Conservation (phyloP, 1,284 basidiomycete genomes). For the Tranzscheliella williamsii region DNA sequence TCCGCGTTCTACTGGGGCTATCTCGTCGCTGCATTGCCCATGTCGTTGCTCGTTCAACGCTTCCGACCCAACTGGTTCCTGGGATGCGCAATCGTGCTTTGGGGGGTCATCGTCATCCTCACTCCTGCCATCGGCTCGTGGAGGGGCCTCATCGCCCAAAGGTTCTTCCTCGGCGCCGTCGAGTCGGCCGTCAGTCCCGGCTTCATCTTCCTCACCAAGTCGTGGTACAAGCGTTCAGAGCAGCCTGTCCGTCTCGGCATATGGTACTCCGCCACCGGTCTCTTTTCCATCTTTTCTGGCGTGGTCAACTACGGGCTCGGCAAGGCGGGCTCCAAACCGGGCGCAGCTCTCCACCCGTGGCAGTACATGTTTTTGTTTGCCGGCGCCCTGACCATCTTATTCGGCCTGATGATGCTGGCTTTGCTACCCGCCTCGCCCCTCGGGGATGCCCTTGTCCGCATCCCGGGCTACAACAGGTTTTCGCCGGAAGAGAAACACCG, state of each 20-base stretch:
- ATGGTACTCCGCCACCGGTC: conserved; percentile 65
- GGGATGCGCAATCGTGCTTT: conserved; percentile 57
- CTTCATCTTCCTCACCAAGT: conserved; percentile 64
- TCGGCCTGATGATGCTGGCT: conserved; percentile 62
- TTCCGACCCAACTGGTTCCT: conserved; percentile 61
- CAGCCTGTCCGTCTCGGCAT: conserved; percentile 56
- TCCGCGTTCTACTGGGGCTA: conserved; percentile 65
- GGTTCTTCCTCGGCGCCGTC: conserved; percentile 55
- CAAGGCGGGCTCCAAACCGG: conserved; percentile 50
- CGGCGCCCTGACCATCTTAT: conserved; percentile 64
- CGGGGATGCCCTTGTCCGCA: conserved; percentile 27
- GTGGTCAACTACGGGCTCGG: conserved; percentile 65
- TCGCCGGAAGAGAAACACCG: conserved; percentile 26
- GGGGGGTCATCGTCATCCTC: conserved; percentile 64
- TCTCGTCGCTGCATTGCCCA: conserved; percentile 63
- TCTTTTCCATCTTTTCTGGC: conserved; percentile 63
- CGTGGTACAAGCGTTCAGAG: conserved; percentile 64
- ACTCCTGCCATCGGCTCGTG: conserved; percentile 62
- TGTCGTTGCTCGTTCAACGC: conserved; percentile 63
- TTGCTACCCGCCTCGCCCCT: conserved; percentile 64
- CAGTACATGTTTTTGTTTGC: conserved; percentile 66
- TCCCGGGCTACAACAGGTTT: conserved; percentile 45
- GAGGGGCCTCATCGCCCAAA: conserved; percentile 64
- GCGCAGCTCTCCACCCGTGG: conserved; percentile 62
- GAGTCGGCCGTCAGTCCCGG: conserved; percentile 64